Evolutionary conservation across 768 basidiomycete species (phyloP).

Genomic region (Suillus placidus): DNA sequence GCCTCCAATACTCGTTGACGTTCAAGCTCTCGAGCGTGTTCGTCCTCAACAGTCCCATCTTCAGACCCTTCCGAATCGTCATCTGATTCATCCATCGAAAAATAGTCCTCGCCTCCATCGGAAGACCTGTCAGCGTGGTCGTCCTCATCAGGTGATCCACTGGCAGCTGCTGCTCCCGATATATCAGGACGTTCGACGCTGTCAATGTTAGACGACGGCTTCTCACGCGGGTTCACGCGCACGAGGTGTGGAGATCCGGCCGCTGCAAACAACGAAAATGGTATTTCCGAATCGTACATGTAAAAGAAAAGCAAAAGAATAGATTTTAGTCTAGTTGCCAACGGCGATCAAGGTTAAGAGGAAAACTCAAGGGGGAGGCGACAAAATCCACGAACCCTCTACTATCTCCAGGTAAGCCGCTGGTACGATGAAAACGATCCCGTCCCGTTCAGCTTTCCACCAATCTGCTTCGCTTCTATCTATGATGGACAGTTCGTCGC

Average conservation of each 20-base stretch:
- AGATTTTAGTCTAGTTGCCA: conserved; percentile 80
- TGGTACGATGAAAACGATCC: conserved; percentile 87
- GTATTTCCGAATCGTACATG: conserved; percentile 33
- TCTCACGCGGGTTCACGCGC: conserved; percentile 2
- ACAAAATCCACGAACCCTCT: conserved; percentile 81
- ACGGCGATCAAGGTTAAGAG: conserved; percentile 48
- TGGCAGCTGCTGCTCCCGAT: background rate
- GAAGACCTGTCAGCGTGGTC: conserved; percentile 30
- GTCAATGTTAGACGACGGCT: conserved; percentile 2
- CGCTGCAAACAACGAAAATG: conserved; percentile 10
- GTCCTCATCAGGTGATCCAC: conserved; percentile 10
- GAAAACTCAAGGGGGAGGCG: conserved; percentile 53
- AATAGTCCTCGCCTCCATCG: conserved; percentile 38
- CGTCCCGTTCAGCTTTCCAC: conserved; percentile 94
- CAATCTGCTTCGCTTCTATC: conserved; percentile 86
- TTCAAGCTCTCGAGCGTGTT: conserved; percentile 69
- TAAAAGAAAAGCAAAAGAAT: conserved; percentile 54
- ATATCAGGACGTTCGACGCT: background rate
- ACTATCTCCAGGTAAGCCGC: conserved; percentile 85
- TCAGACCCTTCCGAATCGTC: conserved; percentile 31
- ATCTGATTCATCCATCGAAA: conserved; percentile 33
- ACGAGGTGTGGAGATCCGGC: background rate
- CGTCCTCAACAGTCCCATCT: conserved; percentile 47
- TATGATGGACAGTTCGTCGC: conserved; percentile 75
- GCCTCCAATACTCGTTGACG: conserved; percentile 84